Conservation (phyloP, 2,329 filamentous ascomycete genomes). For the Neurospora sp. region DNA sequence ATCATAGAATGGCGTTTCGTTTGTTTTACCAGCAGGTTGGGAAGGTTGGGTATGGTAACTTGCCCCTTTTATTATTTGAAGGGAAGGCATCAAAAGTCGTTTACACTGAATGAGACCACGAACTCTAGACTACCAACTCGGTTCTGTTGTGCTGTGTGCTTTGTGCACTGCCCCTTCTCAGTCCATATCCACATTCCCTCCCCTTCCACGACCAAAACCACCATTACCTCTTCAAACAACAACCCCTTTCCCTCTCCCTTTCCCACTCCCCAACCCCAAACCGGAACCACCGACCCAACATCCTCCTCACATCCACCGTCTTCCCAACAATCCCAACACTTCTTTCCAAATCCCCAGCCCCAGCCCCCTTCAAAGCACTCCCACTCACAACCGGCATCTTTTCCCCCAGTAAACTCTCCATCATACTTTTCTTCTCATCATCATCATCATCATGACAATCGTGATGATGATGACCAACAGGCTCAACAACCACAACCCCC, state of each 20-base stretch:
- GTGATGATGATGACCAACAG: too few relatives aligned
- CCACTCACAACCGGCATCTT: slow-evolving; percentile 54
- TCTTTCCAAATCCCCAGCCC: slow-evolving; percentile 31
- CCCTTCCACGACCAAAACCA: background rate
- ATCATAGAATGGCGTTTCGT: slow-evolving; percentile 21
- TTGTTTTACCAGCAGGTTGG: slow-evolving; percentile 15
- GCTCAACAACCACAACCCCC: slow-evolving; percentile 37
- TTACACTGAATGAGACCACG: background rate
- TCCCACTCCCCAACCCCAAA: slow-evolving; percentile 33
- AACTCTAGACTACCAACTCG: background rate
- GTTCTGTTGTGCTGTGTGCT: background rate
- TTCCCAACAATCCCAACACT: slow-evolving; percentile 42
- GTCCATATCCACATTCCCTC: background rate
- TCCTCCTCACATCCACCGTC: slow-evolving; percentile 45
- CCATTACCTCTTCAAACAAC: background rate
- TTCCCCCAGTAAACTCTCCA: slow-evolving; percentile 32
- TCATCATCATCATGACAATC: background rate
- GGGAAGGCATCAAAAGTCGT: background rate
- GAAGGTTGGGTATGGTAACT: background rate
- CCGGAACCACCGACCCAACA: slow-evolving; percentile 58
- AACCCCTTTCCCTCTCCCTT: slow-evolving; percentile 21
- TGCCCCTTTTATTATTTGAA: background rate
- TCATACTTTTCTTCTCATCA: slow-evolving; percentile 6
- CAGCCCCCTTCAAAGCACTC: slow-evolving; percentile 31
- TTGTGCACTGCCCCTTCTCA: background rate